Percentiles rank a stretch among this genome's conserved stretches.
Conservation (phyloP, 1,139 yeast genomes). For the Wickerhamiella infanticola region DNA sequence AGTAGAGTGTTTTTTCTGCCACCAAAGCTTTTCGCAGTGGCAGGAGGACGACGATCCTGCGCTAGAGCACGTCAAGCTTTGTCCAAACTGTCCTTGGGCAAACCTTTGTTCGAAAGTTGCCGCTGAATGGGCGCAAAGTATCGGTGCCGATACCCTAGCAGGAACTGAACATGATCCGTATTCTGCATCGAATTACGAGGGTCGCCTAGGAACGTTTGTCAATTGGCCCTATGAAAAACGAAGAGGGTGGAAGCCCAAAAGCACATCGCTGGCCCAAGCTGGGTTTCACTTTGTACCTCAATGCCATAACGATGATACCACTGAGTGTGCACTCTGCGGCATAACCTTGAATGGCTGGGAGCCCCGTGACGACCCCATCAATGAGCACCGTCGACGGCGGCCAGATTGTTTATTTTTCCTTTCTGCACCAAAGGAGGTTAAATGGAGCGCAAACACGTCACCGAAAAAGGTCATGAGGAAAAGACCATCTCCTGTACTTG, state of each 20-base stretch:
- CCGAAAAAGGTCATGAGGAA: background rate
- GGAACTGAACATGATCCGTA: constrained; percentile 25
- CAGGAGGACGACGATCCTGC: constrained; percentile 24
- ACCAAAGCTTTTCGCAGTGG: constrained; percentile 27
- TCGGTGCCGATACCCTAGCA: constrained; percentile 5
- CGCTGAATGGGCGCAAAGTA: constrained; percentile 1
- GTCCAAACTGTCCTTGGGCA: constrained; percentile 35
- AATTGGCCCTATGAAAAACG: constrained; percentile 40
- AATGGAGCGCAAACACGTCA: background rate
- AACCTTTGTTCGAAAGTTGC: constrained; percentile 12
- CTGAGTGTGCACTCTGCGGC: constrained; percentile 56
- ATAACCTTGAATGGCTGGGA: constrained; percentile 62
- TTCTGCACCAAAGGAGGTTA: background rate
- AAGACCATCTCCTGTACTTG: background rate
- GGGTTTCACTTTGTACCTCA: constrained; percentile 64
- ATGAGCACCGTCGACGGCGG: constrained; percentile 27
- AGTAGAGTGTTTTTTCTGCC: constrained; percentile 51
- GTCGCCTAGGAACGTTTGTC: constrained; percentile 39
- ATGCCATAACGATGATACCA: constrained; percentile 45
- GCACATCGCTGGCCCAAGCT: constrained; percentile 37
- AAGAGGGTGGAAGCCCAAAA: constrained; percentile 30
- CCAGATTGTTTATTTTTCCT: constrained; percentile 28
- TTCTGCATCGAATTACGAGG: constrained; percentile 24
- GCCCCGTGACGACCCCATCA: constrained; percentile 43
- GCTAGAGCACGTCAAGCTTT: constrained; percentile 32